Conservation (phyloP, 495 filamentous ascomycete genomes). For the Physcia stellaris region DNA sequence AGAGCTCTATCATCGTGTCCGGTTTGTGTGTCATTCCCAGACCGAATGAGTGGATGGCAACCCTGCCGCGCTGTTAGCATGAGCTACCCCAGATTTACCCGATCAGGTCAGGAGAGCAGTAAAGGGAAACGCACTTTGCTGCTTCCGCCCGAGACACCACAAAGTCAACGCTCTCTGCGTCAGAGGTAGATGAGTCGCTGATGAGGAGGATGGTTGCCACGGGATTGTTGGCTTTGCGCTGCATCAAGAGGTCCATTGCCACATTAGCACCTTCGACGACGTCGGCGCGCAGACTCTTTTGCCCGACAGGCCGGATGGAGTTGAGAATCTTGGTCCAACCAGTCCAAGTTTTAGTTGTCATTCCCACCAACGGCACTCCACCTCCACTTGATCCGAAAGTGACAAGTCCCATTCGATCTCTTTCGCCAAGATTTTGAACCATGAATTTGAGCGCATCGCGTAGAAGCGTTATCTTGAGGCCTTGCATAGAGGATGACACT, state of each 20-base stretch:
- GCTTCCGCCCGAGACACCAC: conserved; percentile 96
- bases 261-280: conserved; percentile 97
- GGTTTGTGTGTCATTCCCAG: conserved; percentile 96
- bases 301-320: conserved; percentile 84
- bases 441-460: conserved; percentile 92
- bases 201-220: conserved; percentile 94
- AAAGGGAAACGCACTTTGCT: conserved; percentile 58
- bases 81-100: conserved; percentile 1
- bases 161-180: conserved; percentile 93
- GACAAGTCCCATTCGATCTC: conserved; percentile 92
- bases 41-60: conserved; percentile 93
- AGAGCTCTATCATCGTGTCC: conserved; percentile 96
- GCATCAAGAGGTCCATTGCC: conserved; percentile 98
- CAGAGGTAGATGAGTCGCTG: conserved; percentile 96
- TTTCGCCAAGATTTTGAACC: conserved; percentile 78
- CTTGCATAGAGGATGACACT: conserved; percentile 97
- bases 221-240: conserved; percentile 90
- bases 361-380: conserved; percentile 89
- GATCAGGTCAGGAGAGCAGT: conserved; percentile 7
- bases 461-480: conserved; percentile 89
- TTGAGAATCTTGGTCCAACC: conserved; percentile 83
- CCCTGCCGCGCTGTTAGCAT: conserved; percentile 38
- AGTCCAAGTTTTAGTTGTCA: conserved; percentile 87
- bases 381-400: conserved; percentile 94
- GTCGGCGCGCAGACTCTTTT: conserved; percentile 92